Percentiles rank a stretch among this genome's conserved stretches.
Conservation (phyloP, 345 rosid species). For the Rhodamnia argentea region DNA sequence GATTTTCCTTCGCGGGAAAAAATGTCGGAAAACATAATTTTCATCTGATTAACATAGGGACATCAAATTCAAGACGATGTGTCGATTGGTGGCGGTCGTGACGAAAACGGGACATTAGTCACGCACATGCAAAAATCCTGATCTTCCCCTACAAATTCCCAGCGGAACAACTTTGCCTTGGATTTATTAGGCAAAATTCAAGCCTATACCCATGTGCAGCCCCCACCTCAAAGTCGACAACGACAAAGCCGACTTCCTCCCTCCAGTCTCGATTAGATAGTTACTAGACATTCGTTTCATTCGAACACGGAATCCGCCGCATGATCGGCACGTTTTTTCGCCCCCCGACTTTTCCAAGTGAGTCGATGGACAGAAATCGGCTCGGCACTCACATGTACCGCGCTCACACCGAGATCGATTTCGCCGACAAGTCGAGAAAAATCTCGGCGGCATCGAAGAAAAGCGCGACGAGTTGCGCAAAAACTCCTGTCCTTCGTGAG, state of each 20-base stretch:
- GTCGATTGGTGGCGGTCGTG: neutral
- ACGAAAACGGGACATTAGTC: neutral
- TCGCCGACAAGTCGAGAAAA: neutral
- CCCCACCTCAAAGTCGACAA: neutral
- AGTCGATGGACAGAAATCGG: neutral
- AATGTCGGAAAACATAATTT: neutral
- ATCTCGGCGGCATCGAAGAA: neutral
- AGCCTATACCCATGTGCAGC: conserved; percentile 3
- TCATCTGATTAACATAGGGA: neutral
- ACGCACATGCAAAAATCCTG: neutral
- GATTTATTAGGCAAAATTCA: conserved; percentile 1
- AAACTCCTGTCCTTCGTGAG: neutral
- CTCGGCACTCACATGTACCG: neutral
- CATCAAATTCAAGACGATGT: neutral
- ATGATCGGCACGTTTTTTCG: neutral
- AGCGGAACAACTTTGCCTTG: neutral
- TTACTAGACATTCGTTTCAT: neutral
- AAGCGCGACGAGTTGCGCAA: no score
- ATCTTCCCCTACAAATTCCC: neutral
- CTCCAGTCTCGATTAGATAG: neutral
- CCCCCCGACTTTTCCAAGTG: neutral
- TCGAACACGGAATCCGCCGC: neutral
- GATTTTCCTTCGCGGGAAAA: neutral
- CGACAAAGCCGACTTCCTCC: neutral
- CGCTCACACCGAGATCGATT: neutral